Base-by-base conservation (phyloP, 345 rosid species). In the Gossypium thurberi region DNA sequence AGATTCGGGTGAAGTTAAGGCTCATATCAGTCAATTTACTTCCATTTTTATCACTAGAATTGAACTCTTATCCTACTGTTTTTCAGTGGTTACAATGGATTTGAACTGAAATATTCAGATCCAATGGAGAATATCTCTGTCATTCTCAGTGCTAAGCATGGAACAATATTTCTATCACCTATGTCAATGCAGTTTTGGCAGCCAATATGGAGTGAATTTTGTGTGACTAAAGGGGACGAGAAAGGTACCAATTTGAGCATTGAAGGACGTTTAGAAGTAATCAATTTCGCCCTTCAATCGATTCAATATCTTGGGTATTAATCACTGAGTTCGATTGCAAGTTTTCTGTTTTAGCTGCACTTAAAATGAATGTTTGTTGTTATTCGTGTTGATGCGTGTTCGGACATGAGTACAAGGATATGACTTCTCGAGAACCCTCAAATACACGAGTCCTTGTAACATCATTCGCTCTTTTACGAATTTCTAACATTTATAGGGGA, bases 271-370 rank as follows among this genome's bases (percentile, higher is more conserved):
- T 76, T 87, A 60, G 91, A 89, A 77, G 90, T 67, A 13, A 82
- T 95, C 72, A 95, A 88, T 82, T 72, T 83, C 17, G 96, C 91
- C 14, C 88, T 92, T 80, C 85, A 81, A 51, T 87, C 96, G 4
- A 71, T 95, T 75, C 97, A 84, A 62, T 89, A 92, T 87, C 87
- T 92, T 6, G 98, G 97, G 98, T 94, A 90, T 74, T 23, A 47
- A 65, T 65, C 50, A 8, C 42, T 47, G 67, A 25, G 60, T 65
- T 65, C 18, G 18, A 17, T 26, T 62, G 20, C 21, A 17, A 62
- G 66, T 33, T 26, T 26, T 14, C 65, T 60, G 65, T 60, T 60
- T 60, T 60, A 60, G 65, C 65, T 26, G n/a, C 14, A 25, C 40
- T 33, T 33, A 33, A 33, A 33, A 33, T 33, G 40, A 33, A 33